Percentiles rank a stretch among this genome's conserved stretches.
phyloP scores from a whole-genome alignment of 768 basidiomycete species.

The Lactifluus rugatus region DNA sequence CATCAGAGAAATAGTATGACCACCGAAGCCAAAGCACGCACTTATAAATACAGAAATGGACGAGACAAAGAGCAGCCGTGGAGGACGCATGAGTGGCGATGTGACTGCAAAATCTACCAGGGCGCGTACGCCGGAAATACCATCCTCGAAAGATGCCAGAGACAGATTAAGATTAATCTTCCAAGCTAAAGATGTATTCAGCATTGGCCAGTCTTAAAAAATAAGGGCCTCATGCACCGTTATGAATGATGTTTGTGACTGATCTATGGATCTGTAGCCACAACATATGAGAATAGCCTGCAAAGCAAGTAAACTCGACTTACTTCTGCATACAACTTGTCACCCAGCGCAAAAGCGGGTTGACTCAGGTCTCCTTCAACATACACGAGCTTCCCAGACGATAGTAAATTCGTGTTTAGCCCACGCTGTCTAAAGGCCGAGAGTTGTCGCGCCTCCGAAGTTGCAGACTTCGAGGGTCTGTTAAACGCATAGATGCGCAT shows the following conservation, averaged over 20 bases:
- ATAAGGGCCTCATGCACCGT: slow-evolving; percentile 5
- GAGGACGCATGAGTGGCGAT: slow-evolving; percentile 12
- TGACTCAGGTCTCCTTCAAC: slow-evolving; percentile 20
- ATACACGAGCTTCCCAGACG: slow-evolving; percentile 19
- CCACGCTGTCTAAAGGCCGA: slow-evolving; percentile 18
- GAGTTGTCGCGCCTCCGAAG: slow-evolving; percentile 15
- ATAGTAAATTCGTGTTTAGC: slow-evolving; percentile 14
- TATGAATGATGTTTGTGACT: slow-evolving; percentile 22
- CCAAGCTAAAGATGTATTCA: slow-evolving; percentile 18
- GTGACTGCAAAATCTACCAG: slow-evolving; percentile 21
- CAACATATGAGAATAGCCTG: neutral
- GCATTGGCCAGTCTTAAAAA: neutral
- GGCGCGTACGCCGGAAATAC: slow-evolving; percentile 16
- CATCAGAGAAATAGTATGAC: neutral
- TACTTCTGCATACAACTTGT: slow-evolving; percentile 16
- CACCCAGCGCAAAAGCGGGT: slow-evolving; percentile 8
- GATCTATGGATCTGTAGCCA: slow-evolving; percentile 6
- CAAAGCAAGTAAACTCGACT: neutral
- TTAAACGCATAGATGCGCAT: slow-evolving; percentile 22
- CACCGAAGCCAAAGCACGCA: neutral
- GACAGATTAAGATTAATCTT: slow-evolving; percentile 22
- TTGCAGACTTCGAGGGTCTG: slow-evolving; percentile 5
- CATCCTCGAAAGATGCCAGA: slow-evolving; percentile 21
- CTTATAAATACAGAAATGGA: slow-evolving; percentile 22
- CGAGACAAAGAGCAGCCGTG: slow-evolving; percentile 22